phyloP scores from a whole-genome alignment of 2,329 filamentous ascomycete genomes.

The Geosmithia putterillii region DNA sequence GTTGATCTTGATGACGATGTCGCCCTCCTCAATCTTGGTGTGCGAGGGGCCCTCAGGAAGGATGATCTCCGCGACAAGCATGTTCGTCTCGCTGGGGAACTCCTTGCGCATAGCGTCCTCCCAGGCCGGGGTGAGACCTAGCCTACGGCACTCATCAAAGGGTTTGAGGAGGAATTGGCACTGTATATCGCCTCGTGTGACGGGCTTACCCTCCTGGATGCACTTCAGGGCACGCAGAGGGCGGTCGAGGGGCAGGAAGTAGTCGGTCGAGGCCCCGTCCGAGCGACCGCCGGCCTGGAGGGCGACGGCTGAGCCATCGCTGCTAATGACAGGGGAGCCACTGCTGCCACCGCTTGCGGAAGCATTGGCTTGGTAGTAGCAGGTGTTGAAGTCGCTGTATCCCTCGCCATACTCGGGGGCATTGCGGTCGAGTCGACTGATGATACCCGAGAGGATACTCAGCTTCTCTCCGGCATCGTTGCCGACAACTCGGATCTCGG shows the following conservation, averaged over 20 bases:
- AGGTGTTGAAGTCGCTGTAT: constrained; percentile 91
- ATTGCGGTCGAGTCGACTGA: constrained; percentile 89
- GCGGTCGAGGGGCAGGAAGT: constrained; percentile 88
- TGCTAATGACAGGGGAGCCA: constrained; percentile 94
- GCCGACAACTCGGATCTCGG: constrained; percentile 92
- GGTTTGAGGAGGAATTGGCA: constrained; percentile 95
- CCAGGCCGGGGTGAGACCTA: constrained; percentile 76
- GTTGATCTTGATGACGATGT: constrained; percentile 88
- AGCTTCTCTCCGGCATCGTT: constrained; percentile 98
- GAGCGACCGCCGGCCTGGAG: constrained; percentile 88
- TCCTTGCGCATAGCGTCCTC: constrained; percentile 72
- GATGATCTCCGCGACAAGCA: constrained; percentile 93
- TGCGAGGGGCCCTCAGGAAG: constrained; percentile 83
- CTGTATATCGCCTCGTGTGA: constrained; percentile 93
- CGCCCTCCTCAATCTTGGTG: constrained; percentile 81
- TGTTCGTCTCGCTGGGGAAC: constrained; percentile 88
- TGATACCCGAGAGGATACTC: constrained; percentile 93
- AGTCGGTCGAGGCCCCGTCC: constrained; percentile 93
- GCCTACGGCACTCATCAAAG: constrained; percentile 87
- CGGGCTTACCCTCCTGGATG: constrained; percentile 60
- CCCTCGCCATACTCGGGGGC: constrained; percentile 96
- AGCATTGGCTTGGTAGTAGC: constrained; percentile 96
- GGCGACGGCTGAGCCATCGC: constrained; percentile 83
- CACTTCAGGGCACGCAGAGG: constrained; percentile 79
- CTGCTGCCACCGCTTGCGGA: constrained; percentile 95